Percentiles rank a stretch among this genome's conserved stretches.
Evolutionary conservation across 2,329 filamentous ascomycete species (phyloP).

Genomic region (Fusarium secorum): DNA sequence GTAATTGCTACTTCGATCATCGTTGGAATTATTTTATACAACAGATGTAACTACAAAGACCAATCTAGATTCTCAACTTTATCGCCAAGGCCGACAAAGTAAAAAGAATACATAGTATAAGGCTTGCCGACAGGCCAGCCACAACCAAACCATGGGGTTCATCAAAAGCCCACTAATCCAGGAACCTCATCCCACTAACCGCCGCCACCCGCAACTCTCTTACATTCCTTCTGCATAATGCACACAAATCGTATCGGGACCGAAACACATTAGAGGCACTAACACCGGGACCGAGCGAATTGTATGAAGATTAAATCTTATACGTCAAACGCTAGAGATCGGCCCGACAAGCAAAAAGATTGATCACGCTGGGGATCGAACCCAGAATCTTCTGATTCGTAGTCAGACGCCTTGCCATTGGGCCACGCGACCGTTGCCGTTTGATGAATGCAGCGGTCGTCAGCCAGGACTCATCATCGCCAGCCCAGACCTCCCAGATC

Average conservation of each 20-base stretch:
- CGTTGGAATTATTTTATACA: not conserved
- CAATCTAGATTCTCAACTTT: not conserved
- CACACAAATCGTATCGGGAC: not conserved
- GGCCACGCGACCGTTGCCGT: conserved; percentile 34
- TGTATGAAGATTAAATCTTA: too few relatives aligned
- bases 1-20: not conserved
- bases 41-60: too few relatives aligned
- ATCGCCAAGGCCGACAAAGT: not conserved
- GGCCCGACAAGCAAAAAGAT: not conserved
- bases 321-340: not conserved
- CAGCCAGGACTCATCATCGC: not conserved
- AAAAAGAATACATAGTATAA: too few relatives aligned
- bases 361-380: conserved; percentile 43
- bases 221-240: not conserved
- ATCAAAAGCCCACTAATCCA: not conserved
- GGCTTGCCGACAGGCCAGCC: not conserved
- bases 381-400: conserved; percentile 47
- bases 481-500: accelerated
- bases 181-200: not conserved
- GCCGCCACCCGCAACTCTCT: not conserved
- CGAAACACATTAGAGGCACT: not conserved
- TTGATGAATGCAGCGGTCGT: not conserved
- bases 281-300: not conserved
- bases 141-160: not conserved
- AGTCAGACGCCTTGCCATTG: conserved; percentile 48